Base-by-base conservation (phyloP, 106 monocot genomes). In the Allium fistulosum region DNA sequence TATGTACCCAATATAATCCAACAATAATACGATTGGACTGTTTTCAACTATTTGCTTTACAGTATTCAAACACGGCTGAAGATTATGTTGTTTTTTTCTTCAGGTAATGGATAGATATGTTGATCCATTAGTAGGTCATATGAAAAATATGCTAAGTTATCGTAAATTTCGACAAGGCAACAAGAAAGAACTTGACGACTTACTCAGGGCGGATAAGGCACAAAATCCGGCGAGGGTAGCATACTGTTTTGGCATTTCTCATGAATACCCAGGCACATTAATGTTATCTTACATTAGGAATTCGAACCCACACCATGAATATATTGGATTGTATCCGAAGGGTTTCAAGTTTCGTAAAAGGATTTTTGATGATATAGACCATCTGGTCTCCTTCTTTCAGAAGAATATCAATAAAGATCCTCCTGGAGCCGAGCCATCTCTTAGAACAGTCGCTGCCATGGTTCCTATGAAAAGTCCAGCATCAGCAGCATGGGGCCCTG, bases 41-140 rank as follows among this genome's bases (percentile, higher is more conserved):
- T 37, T 37, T 37, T 37, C 37, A 37, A 37, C 37, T 37, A 37
- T 37, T 37, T 37, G 37, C 37, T 37, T 37, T 4, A 37, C 5
- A 37, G 0, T 37, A 37, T 22, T 22, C 22, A 0, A 5, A 37
- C 37, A 37, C 37, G 1, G 37, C 37, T 37, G 37, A 37, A 4
- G 37, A 37, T 17, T 46, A 46, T n/a, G n/a, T 48, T 68, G 22
- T 68, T 1, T 16, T 16, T 56, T n/a, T 28, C 57, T 8, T 11
- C 83, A 99, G 99, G 85, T 99, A 61, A 93, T 99, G 83, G 89
- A 99, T 70, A 78, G 99, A 65, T 99, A 99, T 75, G 93, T 99
- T 51, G 99, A 90, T 78, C 99, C 99, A 13, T 80, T 99, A 70
- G 90, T 99, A 52, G 49, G 67, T 46, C 69, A 93, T 66, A 73